Evolutionary conservation across 2,329 filamentous ascomycete genomes (phyloP).

Genomic region (Claviceps humidiphila): DNA sequence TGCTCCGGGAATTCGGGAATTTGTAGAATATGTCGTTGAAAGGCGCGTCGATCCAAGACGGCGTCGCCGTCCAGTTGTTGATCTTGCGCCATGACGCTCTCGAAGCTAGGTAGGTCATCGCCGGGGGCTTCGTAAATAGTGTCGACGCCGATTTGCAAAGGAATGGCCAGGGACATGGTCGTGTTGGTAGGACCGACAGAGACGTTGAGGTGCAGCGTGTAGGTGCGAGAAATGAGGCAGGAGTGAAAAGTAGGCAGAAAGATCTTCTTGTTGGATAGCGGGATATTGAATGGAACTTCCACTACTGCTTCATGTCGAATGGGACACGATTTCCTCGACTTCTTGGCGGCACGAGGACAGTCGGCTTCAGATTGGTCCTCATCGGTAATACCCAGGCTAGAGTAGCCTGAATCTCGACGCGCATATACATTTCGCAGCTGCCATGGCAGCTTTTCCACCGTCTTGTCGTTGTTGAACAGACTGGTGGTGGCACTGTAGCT

Average conservation of each 20-base stretch:
- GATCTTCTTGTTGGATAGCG: conserved; percentile 32
- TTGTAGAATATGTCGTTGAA: conserved; percentile 22
- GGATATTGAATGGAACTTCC: conserved; percentile 34
- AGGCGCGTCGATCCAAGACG: conserved; percentile 27
- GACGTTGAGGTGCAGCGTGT: conserved; percentile 35
- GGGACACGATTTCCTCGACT: conserved; percentile 15
- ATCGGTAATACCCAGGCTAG: conserved; percentile 24
- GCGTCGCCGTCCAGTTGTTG: conserved; percentile 31
- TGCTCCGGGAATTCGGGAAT: conserved; percentile 20
- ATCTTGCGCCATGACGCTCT: conserved; percentile 28
- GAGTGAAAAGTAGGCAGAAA: conserved; percentile 46
- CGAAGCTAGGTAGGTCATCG: conserved; percentile 34
- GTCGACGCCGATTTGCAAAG: conserved; percentile 38
- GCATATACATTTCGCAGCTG: conserved; percentile 18
- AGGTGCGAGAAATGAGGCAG: conserved; percentile 43
- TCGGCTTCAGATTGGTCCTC: conserved; percentile 24
- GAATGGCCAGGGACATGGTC: conserved; percentile 31
- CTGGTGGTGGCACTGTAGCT: conserved; percentile 32
- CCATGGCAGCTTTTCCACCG: conserved; percentile 28
- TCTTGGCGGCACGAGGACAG: conserved; percentile 11
- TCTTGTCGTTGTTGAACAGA: conserved; percentile 24
- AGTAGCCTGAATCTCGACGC: conserved; percentile 42
- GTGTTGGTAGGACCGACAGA: conserved; percentile 28
- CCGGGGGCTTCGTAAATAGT: conserved; percentile 18
- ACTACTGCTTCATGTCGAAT: conserved; percentile 29